Evolutionary conservation across 805 yeast genomes (phyloP), one percentile per base, ranked within the genome.

Genomic region (Ogataea ganodermae): DNA sequence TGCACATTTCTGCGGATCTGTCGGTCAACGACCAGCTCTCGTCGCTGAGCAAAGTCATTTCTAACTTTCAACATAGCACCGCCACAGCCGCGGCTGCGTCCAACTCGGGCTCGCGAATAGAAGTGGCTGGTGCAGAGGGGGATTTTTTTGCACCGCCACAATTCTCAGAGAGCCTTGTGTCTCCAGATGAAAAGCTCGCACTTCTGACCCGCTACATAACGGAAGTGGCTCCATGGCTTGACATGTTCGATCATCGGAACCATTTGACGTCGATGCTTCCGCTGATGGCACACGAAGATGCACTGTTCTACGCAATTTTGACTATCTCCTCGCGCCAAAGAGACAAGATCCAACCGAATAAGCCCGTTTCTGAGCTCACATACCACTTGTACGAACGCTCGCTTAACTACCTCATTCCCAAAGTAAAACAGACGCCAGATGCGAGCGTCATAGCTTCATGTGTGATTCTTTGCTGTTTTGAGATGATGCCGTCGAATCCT

Each of bases 401-500:
- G 31, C 46, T 52, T 53, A 62, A 48, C 50, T 70, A 33, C 31
- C 38, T 45, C 37, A 45, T 45, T 30, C 53, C 52, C 30, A 55
- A 51, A 21, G 56, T 49, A 32, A 48, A 45, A 17, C 51, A 45
- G 32, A 38, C 38, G 31, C 57, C 50, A 12, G 57, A 52, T 40
- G 40, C 49, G 20, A 45, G 35, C 18, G 55, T 56, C 30, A 44
- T 52, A 16, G 58, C 59, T 9, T 52, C 63, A 6, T 59, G 63
- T 45, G 63, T 59, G 20, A 46, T 56, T 12, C 48, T 59, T 13
- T 59, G 76, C 59, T 70, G 70, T 2, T 63, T 72, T 36, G 76
- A 71, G 40, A 71, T 72, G 73, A 68, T 72, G 71, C 62, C 69
- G 6, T 61, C 70, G 1, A 58, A 69, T 3, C 74, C 75, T 9